Evolutionary conservation across 805 yeast genomes (phyloP), one percentile per base, ranked within the genome.

Genomic region (Cephaloascus albidus): DNA sequence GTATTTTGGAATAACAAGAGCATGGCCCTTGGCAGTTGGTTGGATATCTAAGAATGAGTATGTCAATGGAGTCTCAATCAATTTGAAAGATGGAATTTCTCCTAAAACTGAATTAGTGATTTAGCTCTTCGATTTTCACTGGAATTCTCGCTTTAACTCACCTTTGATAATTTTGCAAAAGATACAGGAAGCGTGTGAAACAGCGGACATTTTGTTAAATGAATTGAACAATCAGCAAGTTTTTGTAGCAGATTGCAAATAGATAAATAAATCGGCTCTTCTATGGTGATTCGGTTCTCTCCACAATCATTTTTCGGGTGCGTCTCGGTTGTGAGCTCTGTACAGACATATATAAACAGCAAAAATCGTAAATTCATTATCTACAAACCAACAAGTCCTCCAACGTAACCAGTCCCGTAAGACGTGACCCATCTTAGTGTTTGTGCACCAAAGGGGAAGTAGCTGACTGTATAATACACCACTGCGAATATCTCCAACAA

Each of bases 371-470:
- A 23, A 6, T 12, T 32, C 34, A 15, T 8, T 34, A 6, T 8
- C 16, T 19, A 39, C 35, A 60, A 43, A 3, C 78, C 77, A 37
- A 74, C 56, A 49, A 74, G 63, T 2, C 72, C 72, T 3, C 72
- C 71, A 15, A 67, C 39, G 48, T 64, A 67, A 4, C 72, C 72
- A 18, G 62, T 52, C 28, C 61, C 54, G 51, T 71, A 61, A 43
- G 69, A 65, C 19, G 72, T 55, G 43, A 74, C 59, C 72, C 71
- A 63, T 28, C 73, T 66, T 49, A 71, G 54, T 2, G 94, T 83
- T 44, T 84, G 82, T 1, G 90, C 85, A 10, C 98, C 98, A 63
- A 89, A 84, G 12, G 98, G 98, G 72, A 93, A 90, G 59, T 93
- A 93, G 51, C 95, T 85, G 33, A 90, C 70, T 0, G 93, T 81